These are phyloP conservation scores for Magnusiomyces sp. DNA, from an alignment of 1,139 yeast genomes.

Conservation along the genomic window DNA sequence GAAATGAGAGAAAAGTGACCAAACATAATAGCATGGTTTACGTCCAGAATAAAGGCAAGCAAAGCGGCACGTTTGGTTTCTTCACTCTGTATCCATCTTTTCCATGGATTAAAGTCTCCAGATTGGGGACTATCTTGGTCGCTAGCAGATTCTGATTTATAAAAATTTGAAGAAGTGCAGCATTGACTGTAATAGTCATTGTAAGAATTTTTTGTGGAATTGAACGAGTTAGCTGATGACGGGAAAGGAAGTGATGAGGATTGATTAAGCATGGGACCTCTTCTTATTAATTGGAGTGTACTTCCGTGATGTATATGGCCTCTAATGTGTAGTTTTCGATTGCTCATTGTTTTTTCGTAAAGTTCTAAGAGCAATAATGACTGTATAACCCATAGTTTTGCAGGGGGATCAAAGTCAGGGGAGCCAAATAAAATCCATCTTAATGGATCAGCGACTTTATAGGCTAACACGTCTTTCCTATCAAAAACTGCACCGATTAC, in stretches of 20 bases:
- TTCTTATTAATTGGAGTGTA: slow-evolving; percentile 58
- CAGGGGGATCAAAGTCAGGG: slow-evolving; percentile 48
- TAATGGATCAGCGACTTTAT: slow-evolving; percentile 50
- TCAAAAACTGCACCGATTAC: slow-evolving; percentile 44
- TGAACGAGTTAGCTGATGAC: no score
- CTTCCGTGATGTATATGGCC: slow-evolving; percentile 74
- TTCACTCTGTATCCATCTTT: slow-evolving; percentile 70
- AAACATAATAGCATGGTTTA: slow-evolving; percentile 70
- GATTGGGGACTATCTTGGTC: slow-evolving; percentile 1
- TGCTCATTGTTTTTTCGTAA: slow-evolving; percentile 54
- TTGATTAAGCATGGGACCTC: slow-evolving; percentile 53
- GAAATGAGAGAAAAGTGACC: slow-evolving; percentile 64
- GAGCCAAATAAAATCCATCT: slow-evolving; percentile 54
- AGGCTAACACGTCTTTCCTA: slow-evolving; percentile 34
- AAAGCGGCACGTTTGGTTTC: slow-evolving; percentile 69
- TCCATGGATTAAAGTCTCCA: slow-evolving; percentile 33
- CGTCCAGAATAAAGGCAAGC: slow-evolving; percentile 73
- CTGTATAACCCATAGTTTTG: slow-evolving; percentile 60
- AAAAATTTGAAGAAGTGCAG: neutral
- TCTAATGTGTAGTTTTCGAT: slow-evolving; percentile 54
- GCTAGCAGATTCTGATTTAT: no score
- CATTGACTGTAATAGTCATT: no score
- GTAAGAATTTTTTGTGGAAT: no score
- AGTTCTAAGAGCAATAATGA: slow-evolving; percentile 53
- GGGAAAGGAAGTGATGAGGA: neutral